phyloP scores from a whole-genome alignment of 345 rosid genomes.

The Gossypium anomalum region DNA sequence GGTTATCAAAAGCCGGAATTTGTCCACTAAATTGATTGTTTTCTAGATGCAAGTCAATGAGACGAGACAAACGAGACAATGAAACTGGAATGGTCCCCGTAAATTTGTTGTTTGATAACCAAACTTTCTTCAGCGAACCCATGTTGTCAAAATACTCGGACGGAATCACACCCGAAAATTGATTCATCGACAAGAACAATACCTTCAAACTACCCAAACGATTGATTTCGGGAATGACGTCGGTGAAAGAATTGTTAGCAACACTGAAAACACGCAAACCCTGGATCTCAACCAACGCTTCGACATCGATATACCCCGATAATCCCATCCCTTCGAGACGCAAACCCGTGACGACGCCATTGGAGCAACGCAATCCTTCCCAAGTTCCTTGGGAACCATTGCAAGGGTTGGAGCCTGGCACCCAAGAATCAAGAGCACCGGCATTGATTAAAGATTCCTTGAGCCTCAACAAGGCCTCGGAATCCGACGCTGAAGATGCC shows the following conservation, averaged over 20 bases:
- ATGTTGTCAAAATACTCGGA: constrained; percentile 42
- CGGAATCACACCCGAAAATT: constrained; percentile 61
- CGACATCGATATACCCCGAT: constrained; percentile 55
- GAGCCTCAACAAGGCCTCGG: constrained; percentile 55
- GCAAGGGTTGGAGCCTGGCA: constrained; percentile 48
- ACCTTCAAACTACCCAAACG: constrained; percentile 48
- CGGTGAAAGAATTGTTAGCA: constrained; percentile 58
- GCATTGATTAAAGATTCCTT: constrained; percentile 51
- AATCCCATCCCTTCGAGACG: constrained; percentile 54
- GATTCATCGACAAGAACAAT: constrained; percentile 51
- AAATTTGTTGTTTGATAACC: constrained; percentile 61
- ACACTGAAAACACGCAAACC: constrained; percentile 54
- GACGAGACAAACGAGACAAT: constrained; percentile 33
- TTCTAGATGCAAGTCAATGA: constrained; percentile 53
- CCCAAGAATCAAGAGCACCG: constrained; percentile 60
- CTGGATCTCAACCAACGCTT: constrained; percentile 41
- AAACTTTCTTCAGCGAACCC: constrained; percentile 50
- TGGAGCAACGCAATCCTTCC: constrained; percentile 53
- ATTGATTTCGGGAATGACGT: constrained; percentile 51
- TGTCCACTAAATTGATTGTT: constrained; percentile 55
- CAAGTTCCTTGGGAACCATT: constrained; percentile 21
- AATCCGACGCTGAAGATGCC: constrained; percentile 32
- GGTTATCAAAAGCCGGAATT: constrained; percentile 42
- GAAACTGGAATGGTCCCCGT: constrained; percentile 59
- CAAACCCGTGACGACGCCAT: constrained; percentile 47